A percentile compares a stretch with the other conserved stretches of the same genome.
Evolutionary conservation across 108 stramenopile species (phyloP).

Genomic region (Cyclotella sp.): DNA sequence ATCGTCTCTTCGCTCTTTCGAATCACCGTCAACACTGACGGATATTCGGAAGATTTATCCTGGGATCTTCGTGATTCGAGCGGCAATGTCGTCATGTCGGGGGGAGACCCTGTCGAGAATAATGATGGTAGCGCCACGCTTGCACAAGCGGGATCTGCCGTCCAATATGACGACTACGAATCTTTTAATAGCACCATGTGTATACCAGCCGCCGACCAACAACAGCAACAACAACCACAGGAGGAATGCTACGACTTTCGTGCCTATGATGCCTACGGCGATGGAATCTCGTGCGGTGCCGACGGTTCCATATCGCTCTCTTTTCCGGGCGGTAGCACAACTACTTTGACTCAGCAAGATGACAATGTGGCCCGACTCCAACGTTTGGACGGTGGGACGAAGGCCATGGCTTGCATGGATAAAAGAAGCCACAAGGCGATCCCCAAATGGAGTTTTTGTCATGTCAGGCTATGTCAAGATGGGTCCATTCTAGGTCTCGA

Average conservation of each 20-base stretch:
- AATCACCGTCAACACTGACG: slow-evolving; percentile 19
- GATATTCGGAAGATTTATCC: slow-evolving; percentile 17
- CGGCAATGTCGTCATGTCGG: background rate
- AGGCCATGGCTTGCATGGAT: slow-evolving; percentile 18
- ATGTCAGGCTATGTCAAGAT: slow-evolving; percentile 20
- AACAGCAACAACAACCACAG: background rate
- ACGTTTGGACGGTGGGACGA: background rate
- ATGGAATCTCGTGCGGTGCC: slow-evolving; percentile 27
- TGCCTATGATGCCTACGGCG: slow-evolving; percentile 37
- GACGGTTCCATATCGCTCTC: slow-evolving; percentile 24
- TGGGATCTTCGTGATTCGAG: slow-evolving; percentile 27
- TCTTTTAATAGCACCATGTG: slow-evolving; percentile 14
- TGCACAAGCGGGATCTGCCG: slow-evolving; percentile 7
- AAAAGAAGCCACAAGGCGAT: background rate
- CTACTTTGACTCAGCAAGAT: slow-evolving; percentile 1
- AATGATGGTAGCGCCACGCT: background rate
- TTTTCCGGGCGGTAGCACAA: background rate
- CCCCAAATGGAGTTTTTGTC: slow-evolving; percentile 27
- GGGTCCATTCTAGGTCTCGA: slow-evolving; percentile 16
- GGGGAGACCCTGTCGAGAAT: background rate
- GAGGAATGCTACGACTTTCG: slow-evolving; percentile 29
- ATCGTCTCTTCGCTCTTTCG: background rate
- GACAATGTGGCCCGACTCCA: slow-evolving; percentile 8
- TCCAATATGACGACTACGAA: slow-evolving; percentile 7
- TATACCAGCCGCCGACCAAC: background rate